phyloP scores from a whole-genome alignment of 2,329 filamentous ascomycete genomes.

The Sclerotinia nivalis region DNA sequence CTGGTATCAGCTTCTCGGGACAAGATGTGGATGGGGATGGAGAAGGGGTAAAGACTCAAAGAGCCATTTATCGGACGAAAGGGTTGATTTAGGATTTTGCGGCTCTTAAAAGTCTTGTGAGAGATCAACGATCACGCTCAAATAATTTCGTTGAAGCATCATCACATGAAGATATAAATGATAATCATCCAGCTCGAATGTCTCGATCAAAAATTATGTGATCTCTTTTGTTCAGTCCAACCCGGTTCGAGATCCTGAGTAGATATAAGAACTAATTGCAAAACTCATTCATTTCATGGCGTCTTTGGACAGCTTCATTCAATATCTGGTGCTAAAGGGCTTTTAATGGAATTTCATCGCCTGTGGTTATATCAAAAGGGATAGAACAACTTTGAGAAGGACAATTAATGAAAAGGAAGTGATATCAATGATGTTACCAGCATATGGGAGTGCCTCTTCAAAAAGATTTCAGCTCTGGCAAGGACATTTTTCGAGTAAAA shows the following conservation, averaged over 20 bases:
- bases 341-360: neutral
- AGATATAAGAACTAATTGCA: neutral
- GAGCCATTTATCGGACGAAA: neutral
- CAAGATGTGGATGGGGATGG: neutral
- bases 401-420: neutral
- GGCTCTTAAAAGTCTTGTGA: neutral
- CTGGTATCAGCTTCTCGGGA: neutral
- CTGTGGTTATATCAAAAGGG: neutral
- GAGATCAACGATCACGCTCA: neutral
- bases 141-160: neutral
- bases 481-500: too few species aligned
- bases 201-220: neutral
- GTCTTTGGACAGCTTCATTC: neutral
- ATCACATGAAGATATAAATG: neutral
- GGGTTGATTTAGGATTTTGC: neutral
- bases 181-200: neutral
- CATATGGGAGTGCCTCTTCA: neutral
- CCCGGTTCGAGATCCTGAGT: neutral
- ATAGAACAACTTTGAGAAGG: neutral
- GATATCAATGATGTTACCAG: too few species aligned
- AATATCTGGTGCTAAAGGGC: neutral
- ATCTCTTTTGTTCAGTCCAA: neutral
- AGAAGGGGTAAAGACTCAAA: neutral
- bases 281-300: neutral
- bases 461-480: neutral